phyloP scores from a whole-genome alignment of 1,284 basidiomycete genomes.

The Sporisorium scitamineum region DNA sequence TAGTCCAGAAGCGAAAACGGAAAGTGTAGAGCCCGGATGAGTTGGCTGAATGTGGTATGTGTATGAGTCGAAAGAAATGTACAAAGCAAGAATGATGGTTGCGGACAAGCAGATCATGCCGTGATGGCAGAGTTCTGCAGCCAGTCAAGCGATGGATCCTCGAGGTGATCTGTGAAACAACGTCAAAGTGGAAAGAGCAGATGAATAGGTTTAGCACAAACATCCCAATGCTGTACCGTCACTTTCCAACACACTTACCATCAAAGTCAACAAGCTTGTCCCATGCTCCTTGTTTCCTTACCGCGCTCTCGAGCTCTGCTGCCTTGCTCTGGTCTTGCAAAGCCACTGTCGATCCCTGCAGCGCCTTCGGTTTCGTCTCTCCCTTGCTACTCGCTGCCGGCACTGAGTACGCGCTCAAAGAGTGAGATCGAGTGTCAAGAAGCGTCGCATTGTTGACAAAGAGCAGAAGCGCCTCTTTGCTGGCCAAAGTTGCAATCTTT shows the following conservation, averaged over 20 bases:
- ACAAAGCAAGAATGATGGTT: not conserved
- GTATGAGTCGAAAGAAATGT: not conserved
- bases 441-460: constrained; percentile 42
- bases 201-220: not conserved
- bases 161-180: constrained; percentile 39
- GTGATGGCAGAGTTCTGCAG: constrained; percentile 39
- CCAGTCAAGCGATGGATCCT: constrained; percentile 45
- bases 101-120: constrained; percentile 14
- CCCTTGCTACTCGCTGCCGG: constrained; percentile 1
- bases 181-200: not conserved
- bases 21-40: not conserved
- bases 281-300: constrained; percentile 24
- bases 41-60: constrained; percentile 2
- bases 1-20: not conserved
- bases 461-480: constrained; percentile 27
- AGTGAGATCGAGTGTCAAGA: constrained; percentile 10
- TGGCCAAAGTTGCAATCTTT: constrained; percentile 27
- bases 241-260: constrained; percentile 18
- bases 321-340: constrained; percentile 17
- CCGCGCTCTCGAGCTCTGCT: constrained; percentile 21
- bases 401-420: constrained; percentile 23
- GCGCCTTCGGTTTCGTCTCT: constrained; percentile 25
- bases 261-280: constrained; percentile 44
- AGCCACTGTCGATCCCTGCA: constrained; percentile 12
- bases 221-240: not conserved